Evolutionary conservation across 2,329 filamentous ascomycete genomes (phyloP).

Genomic region (Zopfia rhizophila): DNA sequence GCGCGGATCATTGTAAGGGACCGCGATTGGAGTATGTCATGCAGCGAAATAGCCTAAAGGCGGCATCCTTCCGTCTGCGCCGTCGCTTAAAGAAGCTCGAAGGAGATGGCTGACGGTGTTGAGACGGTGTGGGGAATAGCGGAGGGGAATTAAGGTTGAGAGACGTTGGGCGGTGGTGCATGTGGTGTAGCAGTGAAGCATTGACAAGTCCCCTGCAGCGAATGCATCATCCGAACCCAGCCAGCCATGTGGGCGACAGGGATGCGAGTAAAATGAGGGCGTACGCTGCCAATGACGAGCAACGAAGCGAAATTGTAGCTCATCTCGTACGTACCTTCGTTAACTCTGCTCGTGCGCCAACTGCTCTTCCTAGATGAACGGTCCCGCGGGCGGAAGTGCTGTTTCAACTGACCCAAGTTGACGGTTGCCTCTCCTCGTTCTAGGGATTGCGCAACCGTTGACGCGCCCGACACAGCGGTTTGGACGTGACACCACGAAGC

Average conservation of each 20-base stretch:
- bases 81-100: slow-evolving; percentile 5
- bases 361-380: too few relatives aligned
- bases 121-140: slow-evolving; percentile 13
- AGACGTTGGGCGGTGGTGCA: slow-evolving; percentile 32
- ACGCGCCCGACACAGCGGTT: slow-evolving; percentile 5
- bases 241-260: slow-evolving; percentile 47
- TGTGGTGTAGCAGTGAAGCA: slow-evolving; percentile 41
- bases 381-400: too few relatives aligned
- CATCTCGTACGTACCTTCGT: slow-evolving; percentile 41
- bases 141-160: slow-evolving; percentile 13
- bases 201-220: slow-evolving; percentile 37
- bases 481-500: too few relatives aligned
- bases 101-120: slow-evolving; percentile 8
- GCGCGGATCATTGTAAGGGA: slow-evolving; percentile 29
- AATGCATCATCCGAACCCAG: slow-evolving; percentile 36
- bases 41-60: slow-evolving; percentile 37
- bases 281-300: slow-evolving; percentile 29
- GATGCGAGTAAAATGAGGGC: slow-evolving; percentile 28
- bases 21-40: slow-evolving; percentile 32
- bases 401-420: too few relatives aligned
- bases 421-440: background rate
- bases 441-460: background rate
- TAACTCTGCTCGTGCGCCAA: too few relatives aligned
- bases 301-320: slow-evolving; percentile 43
- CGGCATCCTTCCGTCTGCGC: slow-evolving; percentile 14